These are phyloP conservation scores for Zygotorulaspora chibaensis DNA, from an alignment of 805 yeast species.

Conservation along the genomic window DNA sequence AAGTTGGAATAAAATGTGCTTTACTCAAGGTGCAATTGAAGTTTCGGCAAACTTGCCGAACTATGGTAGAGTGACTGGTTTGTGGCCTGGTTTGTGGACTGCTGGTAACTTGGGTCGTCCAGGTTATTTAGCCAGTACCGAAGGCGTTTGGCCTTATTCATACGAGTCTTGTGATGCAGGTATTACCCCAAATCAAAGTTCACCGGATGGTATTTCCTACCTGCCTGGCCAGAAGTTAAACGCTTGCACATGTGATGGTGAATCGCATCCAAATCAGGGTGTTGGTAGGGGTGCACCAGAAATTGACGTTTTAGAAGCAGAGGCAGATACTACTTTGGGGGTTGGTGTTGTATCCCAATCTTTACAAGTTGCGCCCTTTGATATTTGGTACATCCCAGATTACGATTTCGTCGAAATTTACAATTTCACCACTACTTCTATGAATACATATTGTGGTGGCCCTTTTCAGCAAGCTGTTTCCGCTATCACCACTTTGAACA, in stretches of 20 bases:
- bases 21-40: conserved; percentile 77
- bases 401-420: conserved; percentile 72
- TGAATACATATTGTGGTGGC: conserved; percentile 90
- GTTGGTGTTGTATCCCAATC: conserved; percentile 87
- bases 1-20: conserved; percentile 88
- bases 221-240: conserved; percentile 79
- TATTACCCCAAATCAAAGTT: conserved; percentile 88
- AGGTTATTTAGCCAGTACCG: conserved; percentile 80
- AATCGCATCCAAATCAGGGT: conserved; percentile 85
- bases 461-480: conserved; percentile 93
- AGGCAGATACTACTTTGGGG: conserved; percentile 51
- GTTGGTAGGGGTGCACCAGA: conserved; percentile 94
- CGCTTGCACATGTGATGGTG: conserved; percentile 75
- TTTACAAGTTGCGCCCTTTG: conserved; percentile 87
- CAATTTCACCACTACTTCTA: conserved; percentile 62
- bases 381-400: conserved; percentile 91
- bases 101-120: conserved; percentile 92
- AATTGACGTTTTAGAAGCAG: conserved; percentile 88
- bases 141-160: conserved; percentile 94
- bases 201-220: conserved; percentile 82
- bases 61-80: conserved; percentile 69
- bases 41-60: conserved; percentile 76
- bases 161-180: conserved; percentile 90
- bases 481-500: conserved; percentile 71
- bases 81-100: conserved; percentile 98